Evolutionary conservation across 768 basidiomycete species (phyloP).

Genomic region (Paxillus involutus): DNA sequence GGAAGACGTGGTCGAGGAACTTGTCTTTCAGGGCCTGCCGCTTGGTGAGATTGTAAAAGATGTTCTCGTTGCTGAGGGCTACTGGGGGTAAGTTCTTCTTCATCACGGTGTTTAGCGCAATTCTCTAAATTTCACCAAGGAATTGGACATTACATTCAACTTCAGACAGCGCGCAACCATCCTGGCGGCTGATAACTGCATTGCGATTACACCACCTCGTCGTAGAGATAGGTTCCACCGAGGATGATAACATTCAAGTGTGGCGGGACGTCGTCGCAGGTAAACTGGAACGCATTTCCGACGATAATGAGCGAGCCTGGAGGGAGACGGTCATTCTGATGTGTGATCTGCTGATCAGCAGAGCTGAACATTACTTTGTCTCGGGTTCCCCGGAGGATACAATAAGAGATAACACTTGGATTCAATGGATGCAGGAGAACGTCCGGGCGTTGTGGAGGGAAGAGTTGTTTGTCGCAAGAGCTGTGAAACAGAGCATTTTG

Average conservation of each 20-base stretch:
- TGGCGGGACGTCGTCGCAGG: conserved; percentile 61
- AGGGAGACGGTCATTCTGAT: conserved; percentile 36
- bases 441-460: conserved; percentile 62
- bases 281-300: conserved; percentile 43
- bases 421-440: conserved; percentile 33
- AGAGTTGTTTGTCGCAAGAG: conserved; percentile 50
- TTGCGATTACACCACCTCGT: conserved; percentile 64
- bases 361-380: conserved; percentile 28
- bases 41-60: conserved; percentile 49
- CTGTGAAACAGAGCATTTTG: conserved; percentile 45
- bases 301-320: conserved; percentile 51
- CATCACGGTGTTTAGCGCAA: background rate
- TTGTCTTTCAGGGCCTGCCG: conserved; percentile 45
- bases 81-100: conserved; percentile 71
- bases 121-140: conserved; percentile 36
- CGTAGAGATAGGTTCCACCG: conserved; percentile 24
- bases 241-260: conserved; percentile 34
- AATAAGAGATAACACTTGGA: conserved; percentile 23
- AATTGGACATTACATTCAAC: conserved; percentile 76
- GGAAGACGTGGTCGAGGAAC: conserved; percentile 47
- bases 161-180: conserved; percentile 67
- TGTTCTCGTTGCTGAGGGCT: conserved; percentile 60
- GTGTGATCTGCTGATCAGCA: conserved; percentile 38
- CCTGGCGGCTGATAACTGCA: conserved; percentile 73
- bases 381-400: background rate